Percentiles rank a stretch among this genome's conserved stretches.
Evolutionary conservation across 163 green algal species (phyloP).

Genomic region (Chloromonas sp.): DNA sequence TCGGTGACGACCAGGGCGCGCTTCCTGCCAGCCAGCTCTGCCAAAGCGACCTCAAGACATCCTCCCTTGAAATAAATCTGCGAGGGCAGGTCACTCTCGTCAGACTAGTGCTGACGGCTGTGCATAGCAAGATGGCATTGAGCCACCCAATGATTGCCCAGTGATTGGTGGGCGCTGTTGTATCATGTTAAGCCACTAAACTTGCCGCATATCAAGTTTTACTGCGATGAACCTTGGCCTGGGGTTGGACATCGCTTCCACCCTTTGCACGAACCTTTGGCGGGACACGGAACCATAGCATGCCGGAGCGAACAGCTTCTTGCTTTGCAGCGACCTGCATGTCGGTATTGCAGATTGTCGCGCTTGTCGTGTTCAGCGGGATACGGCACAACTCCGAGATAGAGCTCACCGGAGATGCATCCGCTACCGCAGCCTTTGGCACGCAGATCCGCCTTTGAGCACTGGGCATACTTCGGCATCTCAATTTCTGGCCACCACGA

Average conservation of each 20-base stretch:
- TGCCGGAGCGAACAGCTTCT: slow-evolving; percentile 12
- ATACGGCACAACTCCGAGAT: too few species aligned
- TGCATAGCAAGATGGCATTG: neutral
- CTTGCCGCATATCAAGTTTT: too few species aligned
- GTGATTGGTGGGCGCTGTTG: neutral
- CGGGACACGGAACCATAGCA: slow-evolving; percentile 67
- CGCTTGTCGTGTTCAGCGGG: too few species aligned
- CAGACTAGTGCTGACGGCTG: too few species aligned
- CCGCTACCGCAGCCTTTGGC: too few species aligned
- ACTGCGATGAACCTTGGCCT: neutral
- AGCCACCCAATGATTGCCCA: neutral
- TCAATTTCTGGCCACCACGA: too few species aligned
- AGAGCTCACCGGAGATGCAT: too few species aligned
- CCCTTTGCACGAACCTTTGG: slow-evolving; percentile 39
- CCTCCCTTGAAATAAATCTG: slow-evolving; percentile 49
- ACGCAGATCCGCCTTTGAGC: too few species aligned
- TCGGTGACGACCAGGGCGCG: slow-evolving; percentile 62
- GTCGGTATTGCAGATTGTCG: neutral
- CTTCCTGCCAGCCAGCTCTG: slow-evolving; percentile 45
- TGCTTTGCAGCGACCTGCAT: neutral
- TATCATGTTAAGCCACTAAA: neutral
- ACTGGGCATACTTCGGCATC: too few species aligned
- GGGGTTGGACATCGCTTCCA: neutral
- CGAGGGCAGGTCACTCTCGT: neutral
- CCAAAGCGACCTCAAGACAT: slow-evolving; percentile 50